phyloP scores from a whole-genome alignment of 352 stramenopile species.

The Globisporangium cystogenes region DNA sequence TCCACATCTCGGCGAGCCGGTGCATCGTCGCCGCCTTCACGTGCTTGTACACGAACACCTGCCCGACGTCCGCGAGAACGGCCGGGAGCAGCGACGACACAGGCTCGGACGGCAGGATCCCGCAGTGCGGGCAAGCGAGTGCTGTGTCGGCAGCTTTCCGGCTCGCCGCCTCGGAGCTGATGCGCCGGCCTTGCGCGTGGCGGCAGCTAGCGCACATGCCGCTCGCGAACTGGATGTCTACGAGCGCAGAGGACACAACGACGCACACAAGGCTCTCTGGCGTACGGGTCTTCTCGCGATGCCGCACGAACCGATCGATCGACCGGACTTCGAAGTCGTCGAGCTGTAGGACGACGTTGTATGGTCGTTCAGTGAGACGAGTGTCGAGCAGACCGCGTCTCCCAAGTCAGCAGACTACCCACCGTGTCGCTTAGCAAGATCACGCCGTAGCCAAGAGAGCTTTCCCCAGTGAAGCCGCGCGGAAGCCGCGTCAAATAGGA shows the following conservation, averaged over 20 bases:
- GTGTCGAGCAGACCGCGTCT: too few relatives aligned
- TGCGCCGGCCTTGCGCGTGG: conserved; percentile 38
- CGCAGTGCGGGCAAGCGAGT: conserved; percentile 58
- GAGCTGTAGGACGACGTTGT: conserved; percentile 17
- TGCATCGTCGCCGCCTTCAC: conserved; percentile 20
- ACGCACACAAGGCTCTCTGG: conserved; percentile 37
- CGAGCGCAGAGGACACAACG: conserved; percentile 29
- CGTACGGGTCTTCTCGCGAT: conserved; percentile 24
- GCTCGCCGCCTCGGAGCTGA: conserved; percentile 22
- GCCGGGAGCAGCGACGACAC: conserved; percentile 3
- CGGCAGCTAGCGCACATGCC: conserved; percentile 46
- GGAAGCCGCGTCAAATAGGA: conserved; percentile 35
- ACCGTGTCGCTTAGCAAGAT: conserved; percentile 58
- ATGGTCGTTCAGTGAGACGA: not conserved
- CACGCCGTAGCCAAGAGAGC: conserved; percentile 30
- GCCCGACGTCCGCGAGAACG: conserved; percentile 3
- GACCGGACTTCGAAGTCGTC: conserved; percentile 39
- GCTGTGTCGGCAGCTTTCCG: conserved; percentile 9
- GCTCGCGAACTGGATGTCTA: conserved; percentile 37
- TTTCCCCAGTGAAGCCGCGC: conserved; percentile 2
- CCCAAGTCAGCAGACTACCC: too few relatives aligned
- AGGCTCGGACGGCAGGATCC: conserved; percentile 18
- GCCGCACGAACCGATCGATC: conserved; percentile 44
- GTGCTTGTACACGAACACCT: conserved; percentile 21
- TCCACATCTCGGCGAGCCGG: conserved; percentile 19